Base-by-base conservation (phyloP, 2,329 filamentous ascomycete species). In the Aureobasidium sp. region DNA sequence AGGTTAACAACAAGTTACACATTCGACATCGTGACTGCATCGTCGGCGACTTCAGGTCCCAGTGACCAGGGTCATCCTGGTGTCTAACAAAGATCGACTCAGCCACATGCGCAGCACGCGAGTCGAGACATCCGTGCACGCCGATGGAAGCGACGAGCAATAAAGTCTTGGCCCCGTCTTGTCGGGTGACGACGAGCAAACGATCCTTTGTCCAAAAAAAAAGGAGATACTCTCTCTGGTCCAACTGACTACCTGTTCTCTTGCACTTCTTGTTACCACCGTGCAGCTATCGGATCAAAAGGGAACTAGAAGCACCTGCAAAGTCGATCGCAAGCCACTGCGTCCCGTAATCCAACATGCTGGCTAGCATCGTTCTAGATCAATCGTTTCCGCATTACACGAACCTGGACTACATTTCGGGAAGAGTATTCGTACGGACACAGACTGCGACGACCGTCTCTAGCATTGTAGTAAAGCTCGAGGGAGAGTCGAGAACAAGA, bases 401-500 rank as follows among this genome's bases (percentile, higher is more conserved):
- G 55, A 93, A 93, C 70, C 84, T 92, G 67, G 89, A 93, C 73
- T 76, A 82, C 63, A 81, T 94, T 62, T 80, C 78, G 31, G 89
- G 89, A 58, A 73, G 73, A 61, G 76, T 82, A 25, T 62, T 74
- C 9, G 67, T 82, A 47, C 70, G 75, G 38, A 73, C 75, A 21
- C 69, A 71, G 7, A 78, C 73, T 65, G 73, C 74, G 23, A 75
- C 73, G 58, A 77, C 75, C 64, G 71, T 82, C 33, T 74, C 73
- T 60, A 74, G 72, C 40, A 85, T 94, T 64, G 79, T 90, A 38
- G 88, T 93, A 68, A 94, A 94, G 77, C 82, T 94, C 33, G 89
- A 94, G 70, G 89, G 89, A 66, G 88, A 94, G 74, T 85, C 85
- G 50, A 81, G 81, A 64, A 92, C 43, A 46, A 46, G 43, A 29